Evolutionary conservation across 805 yeast species (phyloP), one percentile per base, ranked within the genome.

Genomic region (Candida orba): DNA sequence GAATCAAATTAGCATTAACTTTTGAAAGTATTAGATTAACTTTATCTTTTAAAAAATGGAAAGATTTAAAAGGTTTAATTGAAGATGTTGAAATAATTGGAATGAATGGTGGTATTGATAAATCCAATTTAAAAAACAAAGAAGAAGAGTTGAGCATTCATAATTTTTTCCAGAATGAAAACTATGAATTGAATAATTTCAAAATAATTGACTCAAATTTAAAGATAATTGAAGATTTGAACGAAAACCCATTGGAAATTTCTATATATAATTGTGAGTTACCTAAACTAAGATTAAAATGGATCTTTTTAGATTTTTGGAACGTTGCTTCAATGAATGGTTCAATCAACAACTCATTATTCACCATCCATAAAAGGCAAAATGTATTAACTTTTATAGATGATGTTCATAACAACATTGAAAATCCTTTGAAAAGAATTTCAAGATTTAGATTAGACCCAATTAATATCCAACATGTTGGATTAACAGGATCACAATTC

Each of bases 1-100:
- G 82, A 53, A 76, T 88, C 53, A 81, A 83, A 56, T 83, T 85
- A 59, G 93, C 87, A 56, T 62, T 93, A 34, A 78, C 84, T 1
- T 78, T 91, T 18, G 95, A 90, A 46, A 82, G 83, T 47, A 77
- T 90, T 13, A 83, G 83, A 46, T 73, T 93, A 14, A 81, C 95
- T 1, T 66, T 91, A 17, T 84, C 95, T 9, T 77, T 93, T 54
- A 69, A 73, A 43, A 86, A 88, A 56, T 91, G 97, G 96, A 69
- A 91, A 46, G 75, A 83, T 48, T 95, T 96, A 0, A 73, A 77
- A 36, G 99, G 99, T 2, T 76, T 91, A 17, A 69, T 93, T 24
- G 81, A 88, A 45, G 84, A 79, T 42, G 74, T 88, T 48, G 87
- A 84, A 44, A 72, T 90, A 24, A 78, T 75, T 49, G 98, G 98